A percentile compares a stretch with the other conserved stretches of the same genome.
Conservation (phyloP, 352 stramenopile species). For the Globisporangium cystogenes region DNA sequence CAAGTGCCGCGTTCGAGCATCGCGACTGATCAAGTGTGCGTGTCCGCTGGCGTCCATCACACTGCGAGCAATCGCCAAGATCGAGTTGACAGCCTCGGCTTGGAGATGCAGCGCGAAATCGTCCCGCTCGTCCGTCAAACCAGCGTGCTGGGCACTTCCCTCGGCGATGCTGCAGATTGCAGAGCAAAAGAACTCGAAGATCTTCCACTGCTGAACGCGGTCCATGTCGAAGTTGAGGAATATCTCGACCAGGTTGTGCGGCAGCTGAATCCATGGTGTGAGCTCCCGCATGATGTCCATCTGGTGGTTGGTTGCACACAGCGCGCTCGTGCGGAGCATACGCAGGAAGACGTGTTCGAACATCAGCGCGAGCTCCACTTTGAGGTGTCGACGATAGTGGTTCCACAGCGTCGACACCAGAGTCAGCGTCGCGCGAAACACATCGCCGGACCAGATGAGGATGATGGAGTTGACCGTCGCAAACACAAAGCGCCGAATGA, state of each 20-base stretch:
- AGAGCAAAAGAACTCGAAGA: conserved; percentile 80
- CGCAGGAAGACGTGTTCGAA: conserved; percentile 81
- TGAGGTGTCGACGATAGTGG: conserved; percentile 77
- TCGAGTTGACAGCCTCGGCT: conserved; percentile 59
- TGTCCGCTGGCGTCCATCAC: conserved; percentile 85
- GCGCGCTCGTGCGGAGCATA: conserved; percentile 48
- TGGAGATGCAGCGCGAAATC: conserved; percentile 39
- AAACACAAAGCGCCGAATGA: conserved; percentile 73
- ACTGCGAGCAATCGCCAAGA: conserved; percentile 75
- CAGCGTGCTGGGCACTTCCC: conserved; percentile 20
- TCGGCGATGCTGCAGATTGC: conserved; percentile 74
- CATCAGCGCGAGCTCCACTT: conserved; percentile 75
- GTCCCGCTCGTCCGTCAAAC: conserved; percentile 26
- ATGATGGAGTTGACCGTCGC: conserved; percentile 61
- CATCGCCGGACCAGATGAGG: conserved; percentile 45
- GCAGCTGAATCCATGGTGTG: conserved; percentile 71
- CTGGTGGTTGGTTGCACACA: conserved; percentile 47
- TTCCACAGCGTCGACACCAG: conserved; percentile 81
- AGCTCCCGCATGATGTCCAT: conserved; percentile 78
- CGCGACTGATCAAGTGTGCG: conserved; percentile 77
- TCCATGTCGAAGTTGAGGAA: conserved; percentile 89
- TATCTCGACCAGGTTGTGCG: conserved; percentile 85
- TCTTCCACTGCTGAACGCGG: conserved; percentile 84
- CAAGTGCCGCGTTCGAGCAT: conserved; percentile 64
- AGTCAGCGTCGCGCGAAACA: conserved; percentile 57